Evolutionary conservation across 805 yeast species (phyloP), one percentile per base, ranked within the genome.

Genomic region (Kuraishia ogatae): DNA sequence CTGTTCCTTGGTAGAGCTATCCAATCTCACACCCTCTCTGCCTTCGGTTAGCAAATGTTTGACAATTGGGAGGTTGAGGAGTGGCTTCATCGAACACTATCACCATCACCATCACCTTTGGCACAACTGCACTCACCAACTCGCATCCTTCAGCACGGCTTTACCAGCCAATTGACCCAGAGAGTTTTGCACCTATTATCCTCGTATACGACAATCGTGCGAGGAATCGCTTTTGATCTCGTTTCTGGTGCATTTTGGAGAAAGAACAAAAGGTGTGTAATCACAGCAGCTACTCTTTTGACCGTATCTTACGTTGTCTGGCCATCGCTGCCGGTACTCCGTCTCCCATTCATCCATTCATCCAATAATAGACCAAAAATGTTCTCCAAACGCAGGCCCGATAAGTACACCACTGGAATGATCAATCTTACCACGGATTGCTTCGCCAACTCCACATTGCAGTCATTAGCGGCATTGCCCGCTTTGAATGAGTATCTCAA

Each of bases 371-470:
- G 60, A 58, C 48, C 55, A 46, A 59, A 58, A 55, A 66, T 64
- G 70, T 64, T 68, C 55, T 62, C 69, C 60, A 76, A 72, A 52
- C 79, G 77, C 55, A 72, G 94, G 64, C 83, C 86, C 7, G 93
- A 87, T 60, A 84, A 80, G 60, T 74, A 81, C 63, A 86, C 96
- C 11, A 89, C 94, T 0, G 97, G 97, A 2, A 72, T 93, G 50
- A 77, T 84, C 60, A 94, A 93, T 67, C 75, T 84, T 59, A 80
- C 92, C 57, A 89, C 89, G 60, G 97, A 91, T 66, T 93, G 99
- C 68, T 93, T 89, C 72, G 97, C 97, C 58, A 93, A 94, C 64
- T 81, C 96, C 7, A 84, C 92, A 0, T 64, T 94, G 20, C 99
- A 93, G 67, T 94, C 92, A 0, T 76, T 87, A 54, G 79, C 85